phyloP scores from a whole-genome alignment of 2,329 filamentous ascomycete species.

The Curvularia verruculosa region DNA sequence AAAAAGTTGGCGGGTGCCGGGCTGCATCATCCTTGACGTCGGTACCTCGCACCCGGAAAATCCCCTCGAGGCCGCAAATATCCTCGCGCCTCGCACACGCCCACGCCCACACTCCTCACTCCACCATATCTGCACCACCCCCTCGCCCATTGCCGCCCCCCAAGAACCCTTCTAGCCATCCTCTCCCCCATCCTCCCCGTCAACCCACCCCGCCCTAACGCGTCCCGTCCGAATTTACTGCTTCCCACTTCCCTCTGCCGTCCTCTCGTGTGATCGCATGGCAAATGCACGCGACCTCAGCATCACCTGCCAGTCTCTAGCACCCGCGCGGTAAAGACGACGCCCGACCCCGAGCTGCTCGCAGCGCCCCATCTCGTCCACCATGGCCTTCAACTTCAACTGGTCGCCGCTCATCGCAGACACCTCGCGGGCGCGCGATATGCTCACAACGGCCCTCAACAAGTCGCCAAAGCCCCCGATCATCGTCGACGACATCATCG shows the following conservation, averaged over 20 bases:
- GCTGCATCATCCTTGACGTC: constrained; percentile 23
- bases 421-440: constrained; percentile 87
- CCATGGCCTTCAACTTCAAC: constrained; percentile 99
- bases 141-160: constrained; percentile 6
- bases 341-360: constrained; percentile 16
- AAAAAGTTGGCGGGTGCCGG: constrained; percentile 31
- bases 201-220: constrained; percentile 3
- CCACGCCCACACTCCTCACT: constrained; percentile 5
- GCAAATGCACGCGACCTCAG: constrained; percentile 48
- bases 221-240: background rate
- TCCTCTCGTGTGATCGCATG: constrained; percentile 39
- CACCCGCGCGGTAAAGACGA: constrained; percentile 24
- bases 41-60: constrained; percentile 34
- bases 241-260: constrained; percentile 2
- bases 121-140: constrained; percentile 18
- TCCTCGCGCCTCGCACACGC: constrained; percentile 22
- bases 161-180: background rate
- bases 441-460: constrained; percentile 93
- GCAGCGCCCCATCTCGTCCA: constrained; percentile 9
- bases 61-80: constrained; percentile 25
- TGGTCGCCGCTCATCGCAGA: constrained; percentile 99
- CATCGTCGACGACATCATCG: constrained; percentile 98
- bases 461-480: constrained; percentile 98
- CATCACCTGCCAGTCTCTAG: constrained; percentile 29
- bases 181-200: background rate